These are phyloP conservation scores for Diaporthe sp. DNA, from an alignment of 2,329 filamentous ascomycete genomes.

Conservation along the genomic window DNA sequence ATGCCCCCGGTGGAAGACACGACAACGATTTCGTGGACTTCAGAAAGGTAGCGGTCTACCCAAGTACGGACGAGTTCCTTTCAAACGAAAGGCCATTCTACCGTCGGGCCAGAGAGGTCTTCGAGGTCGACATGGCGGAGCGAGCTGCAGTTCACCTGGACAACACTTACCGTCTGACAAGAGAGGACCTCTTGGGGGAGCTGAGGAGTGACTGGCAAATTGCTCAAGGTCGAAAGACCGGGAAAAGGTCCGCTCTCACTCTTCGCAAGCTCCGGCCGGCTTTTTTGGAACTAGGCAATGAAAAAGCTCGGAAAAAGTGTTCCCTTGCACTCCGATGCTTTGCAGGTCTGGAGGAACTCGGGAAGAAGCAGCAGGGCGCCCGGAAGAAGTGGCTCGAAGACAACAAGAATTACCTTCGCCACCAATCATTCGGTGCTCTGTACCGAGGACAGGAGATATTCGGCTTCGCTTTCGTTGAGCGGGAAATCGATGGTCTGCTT, in stretches of 20 bases:
- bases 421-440: conserved; percentile 71
- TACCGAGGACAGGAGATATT: conserved; percentile 61
- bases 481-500: conserved; percentile 59
- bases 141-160: conserved; percentile 67
- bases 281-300: conserved; percentile 49
- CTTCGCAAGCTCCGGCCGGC: conserved; percentile 52
- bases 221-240: conserved; percentile 59
- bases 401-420: conserved; percentile 63
- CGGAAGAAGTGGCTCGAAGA: conserved; percentile 59
- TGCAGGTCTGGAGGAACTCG: conserved; percentile 57
- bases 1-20: conserved; percentile 72
- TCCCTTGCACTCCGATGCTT: conserved; percentile 53
- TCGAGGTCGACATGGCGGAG: conserved; percentile 46
- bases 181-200: conserved; percentile 77
- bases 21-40: conserved; percentile 77
- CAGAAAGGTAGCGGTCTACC: conserved; percentile 70
- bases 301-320: conserved; percentile 43
- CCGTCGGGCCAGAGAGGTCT: conserved; percentile 60
- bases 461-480: conserved; percentile 69
- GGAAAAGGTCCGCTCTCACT: conserved; percentile 48
- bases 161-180: conserved; percentile 76
- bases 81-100: conserved; percentile 66
- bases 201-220: conserved; percentile 70
- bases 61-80: conserved; percentile 72
- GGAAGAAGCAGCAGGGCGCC: conserved; percentile 39